A percentile compares a stretch with the other conserved stretches of the same genome.
Conservation (phyloP, 768 basidiomycete species). For the Holtermannia corniformis region DNA sequence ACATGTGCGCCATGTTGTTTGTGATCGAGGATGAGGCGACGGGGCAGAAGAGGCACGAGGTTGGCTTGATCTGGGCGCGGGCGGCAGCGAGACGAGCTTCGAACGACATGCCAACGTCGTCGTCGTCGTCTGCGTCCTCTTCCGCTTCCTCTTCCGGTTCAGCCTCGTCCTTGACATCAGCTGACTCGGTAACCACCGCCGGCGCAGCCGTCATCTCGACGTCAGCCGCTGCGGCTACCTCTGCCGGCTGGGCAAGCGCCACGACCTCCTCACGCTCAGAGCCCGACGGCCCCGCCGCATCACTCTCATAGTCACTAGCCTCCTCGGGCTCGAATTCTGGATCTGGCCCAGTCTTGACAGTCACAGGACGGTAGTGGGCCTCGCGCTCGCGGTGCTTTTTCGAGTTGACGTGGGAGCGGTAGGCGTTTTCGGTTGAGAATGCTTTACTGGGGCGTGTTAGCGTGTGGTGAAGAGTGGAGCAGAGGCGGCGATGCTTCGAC, state of each 20-base stretch:
- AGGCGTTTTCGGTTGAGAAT: constrained; percentile 82
- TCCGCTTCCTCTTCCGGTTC: neutral
- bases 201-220: too few relatives aligned
- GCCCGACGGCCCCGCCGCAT: constrained; percentile 3
- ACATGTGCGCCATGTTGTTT: constrained; percentile 79
- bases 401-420: constrained; percentile 73
- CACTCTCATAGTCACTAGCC: constrained; percentile 6
- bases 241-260: constrained; percentile 5
- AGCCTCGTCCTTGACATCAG: constrained; percentile 3
- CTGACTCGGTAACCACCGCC: constrained; percentile 19
- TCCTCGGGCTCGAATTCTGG: constrained; percentile 3
- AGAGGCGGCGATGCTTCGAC: too few relatives aligned
- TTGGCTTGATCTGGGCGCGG: constrained; percentile 49
- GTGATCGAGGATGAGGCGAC: constrained; percentile 49
- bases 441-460: constrained; percentile 55
- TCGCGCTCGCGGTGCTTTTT: constrained; percentile 81
- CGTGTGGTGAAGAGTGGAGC: neutral
- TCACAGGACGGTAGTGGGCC: constrained; percentile 43
- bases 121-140: constrained; percentile 6
- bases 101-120: constrained; percentile 13
- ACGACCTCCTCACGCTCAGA: constrained; percentile 20
- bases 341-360: constrained; percentile 24
- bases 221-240: constrained; percentile 3
- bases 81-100: constrained; percentile 25
- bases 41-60: constrained; percentile 80